These are phyloP conservation scores for Ustilago lituana DNA, from an alignment of 1,284 basidiomycete species.

Conservation along the genomic window DNA sequence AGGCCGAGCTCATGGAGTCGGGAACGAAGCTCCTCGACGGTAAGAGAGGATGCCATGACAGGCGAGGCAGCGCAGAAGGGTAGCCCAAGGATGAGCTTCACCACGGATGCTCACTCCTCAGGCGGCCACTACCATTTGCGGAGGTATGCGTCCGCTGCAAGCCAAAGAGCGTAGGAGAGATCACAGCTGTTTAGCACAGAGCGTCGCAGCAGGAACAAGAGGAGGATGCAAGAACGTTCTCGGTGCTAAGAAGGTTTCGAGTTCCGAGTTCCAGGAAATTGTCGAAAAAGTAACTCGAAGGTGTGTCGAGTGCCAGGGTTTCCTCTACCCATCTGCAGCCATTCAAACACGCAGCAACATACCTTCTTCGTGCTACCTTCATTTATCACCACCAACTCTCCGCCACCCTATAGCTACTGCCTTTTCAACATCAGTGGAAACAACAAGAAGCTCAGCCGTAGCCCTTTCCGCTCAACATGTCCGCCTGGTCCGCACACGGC, in stretches of 20 bases:
- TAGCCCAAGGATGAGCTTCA: slow-evolving; percentile 39
- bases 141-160: not conserved
- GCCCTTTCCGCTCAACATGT: slow-evolving; percentile 3
- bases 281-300: not conserved
- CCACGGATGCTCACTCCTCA: slow-evolving; percentile 29
- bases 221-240: not conserved
- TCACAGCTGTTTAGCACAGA: not conserved
- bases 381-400: too few relatives aligned
- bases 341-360: slow-evolving; percentile 10
- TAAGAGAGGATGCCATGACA: slow-evolving; percentile 37
- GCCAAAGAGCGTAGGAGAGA: not conserved
- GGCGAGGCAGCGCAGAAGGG: not conserved
- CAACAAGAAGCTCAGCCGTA: too few relatives aligned
- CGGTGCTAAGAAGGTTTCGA: not conserved
- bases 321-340: slow-evolving; percentile 14
- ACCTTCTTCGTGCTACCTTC: not conserved
- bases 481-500: slow-evolving; percentile 26
- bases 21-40: slow-evolving; percentile 43
- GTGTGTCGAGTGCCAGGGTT: slow-evolving; percentile 4
- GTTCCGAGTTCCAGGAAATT: slow-evolving; percentile 29
- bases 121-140: slow-evolving; percentile 19
- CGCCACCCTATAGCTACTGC: too few relatives aligned
- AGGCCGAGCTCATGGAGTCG: slow-evolving; percentile 55
- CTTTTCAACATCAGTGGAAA: too few relatives aligned
- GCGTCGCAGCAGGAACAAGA: not conserved